These are phyloP conservation scores for Hydrangea macrophylla DNA, from an alignment of 148 eudicot species.

Conservation along the genomic window DNA sequence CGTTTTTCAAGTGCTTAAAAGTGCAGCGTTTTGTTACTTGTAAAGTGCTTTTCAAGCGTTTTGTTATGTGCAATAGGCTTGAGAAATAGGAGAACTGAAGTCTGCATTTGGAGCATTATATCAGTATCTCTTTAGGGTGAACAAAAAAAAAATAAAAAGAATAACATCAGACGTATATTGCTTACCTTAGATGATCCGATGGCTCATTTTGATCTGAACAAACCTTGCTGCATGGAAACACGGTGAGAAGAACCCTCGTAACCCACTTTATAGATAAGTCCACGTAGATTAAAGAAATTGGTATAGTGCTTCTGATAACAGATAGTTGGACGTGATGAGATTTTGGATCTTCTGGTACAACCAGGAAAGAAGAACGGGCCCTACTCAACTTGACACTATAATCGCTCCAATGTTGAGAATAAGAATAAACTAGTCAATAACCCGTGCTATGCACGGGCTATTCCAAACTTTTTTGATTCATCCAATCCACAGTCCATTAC, in stretches of 20 bases:
- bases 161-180: no score
- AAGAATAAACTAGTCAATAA: conserved; percentile 23
- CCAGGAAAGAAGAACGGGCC: conserved; percentile 64
- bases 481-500: no score
- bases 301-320: conserved; percentile 40
- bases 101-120: no score
- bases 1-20: no score
- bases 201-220: conserved; percentile 62
- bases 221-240: conserved; percentile 82
- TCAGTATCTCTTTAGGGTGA: no score
- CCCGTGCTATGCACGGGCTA: no score
- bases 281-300: conserved; percentile 57
- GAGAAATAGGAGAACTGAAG: conserved; percentile 4
- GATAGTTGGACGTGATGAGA: conserved; percentile 40
- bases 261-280: conserved; percentile 93
- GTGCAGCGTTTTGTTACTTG: no score
- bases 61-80: neutral
- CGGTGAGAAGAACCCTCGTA: conserved; percentile 73
- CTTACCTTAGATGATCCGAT: conserved; percentile 77
- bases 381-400: conserved; percentile 69
- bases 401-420: conserved; percentile 51
- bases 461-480: no score
- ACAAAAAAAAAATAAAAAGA: no score
- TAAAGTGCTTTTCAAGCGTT: no score
- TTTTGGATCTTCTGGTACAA: conserved; percentile 48